Evolutionary conservation across 176 grass and related monocot genomes (phyloP).

Genomic region (Sorghum bicolor): DNA sequence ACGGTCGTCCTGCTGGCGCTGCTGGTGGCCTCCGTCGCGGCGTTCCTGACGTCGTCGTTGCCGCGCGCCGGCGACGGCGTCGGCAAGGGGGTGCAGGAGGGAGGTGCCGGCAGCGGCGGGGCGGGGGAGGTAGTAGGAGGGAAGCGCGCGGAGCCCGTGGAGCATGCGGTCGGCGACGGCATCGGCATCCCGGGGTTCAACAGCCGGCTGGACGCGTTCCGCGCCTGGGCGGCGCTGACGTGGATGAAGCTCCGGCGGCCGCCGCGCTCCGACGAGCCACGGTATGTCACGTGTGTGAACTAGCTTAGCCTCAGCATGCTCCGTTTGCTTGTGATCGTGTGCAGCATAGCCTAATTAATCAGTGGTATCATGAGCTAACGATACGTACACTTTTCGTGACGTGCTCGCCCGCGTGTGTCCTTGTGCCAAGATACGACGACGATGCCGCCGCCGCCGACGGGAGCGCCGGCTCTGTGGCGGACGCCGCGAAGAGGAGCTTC

Average conservation of each 20-base stretch:
- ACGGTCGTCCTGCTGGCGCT: conserved; percentile 35
- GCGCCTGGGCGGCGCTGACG: conserved; percentile 46
- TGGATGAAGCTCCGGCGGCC: conserved; percentile 52
- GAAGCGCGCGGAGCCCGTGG: conserved; percentile 30
- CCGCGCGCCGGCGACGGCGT: neutral
- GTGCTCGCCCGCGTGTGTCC: neutral
- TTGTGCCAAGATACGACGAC: conserved; percentile 14
- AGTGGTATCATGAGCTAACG: neutral
- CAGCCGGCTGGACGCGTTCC: conserved; percentile 57
- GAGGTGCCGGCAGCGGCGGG: neutral
- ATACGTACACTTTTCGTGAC: neutral
- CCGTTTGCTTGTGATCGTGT: too few species aligned
- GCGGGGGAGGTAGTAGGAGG: neutral
- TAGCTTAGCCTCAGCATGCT: too few species aligned
- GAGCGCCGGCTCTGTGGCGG: conserved; percentile 12
- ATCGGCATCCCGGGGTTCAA: conserved; percentile 41
- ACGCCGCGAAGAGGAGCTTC: conserved; percentile 55
- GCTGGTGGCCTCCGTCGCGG: conserved; percentile 41
- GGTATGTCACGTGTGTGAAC: neutral
- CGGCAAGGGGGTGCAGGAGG: conserved; percentile 15
- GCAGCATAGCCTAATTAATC: too few species aligned
- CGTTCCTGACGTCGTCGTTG: conserved; percentile 7
- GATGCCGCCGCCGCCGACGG: neutral
- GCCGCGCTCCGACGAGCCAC: conserved; percentile 26
- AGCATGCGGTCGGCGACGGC: conserved; percentile 57